Percentiles rank a stretch among this genome's conserved stretches.
Evolutionary conservation across 306 rosid species (phyloP).

Genomic region (Inga oerstediana): DNA sequence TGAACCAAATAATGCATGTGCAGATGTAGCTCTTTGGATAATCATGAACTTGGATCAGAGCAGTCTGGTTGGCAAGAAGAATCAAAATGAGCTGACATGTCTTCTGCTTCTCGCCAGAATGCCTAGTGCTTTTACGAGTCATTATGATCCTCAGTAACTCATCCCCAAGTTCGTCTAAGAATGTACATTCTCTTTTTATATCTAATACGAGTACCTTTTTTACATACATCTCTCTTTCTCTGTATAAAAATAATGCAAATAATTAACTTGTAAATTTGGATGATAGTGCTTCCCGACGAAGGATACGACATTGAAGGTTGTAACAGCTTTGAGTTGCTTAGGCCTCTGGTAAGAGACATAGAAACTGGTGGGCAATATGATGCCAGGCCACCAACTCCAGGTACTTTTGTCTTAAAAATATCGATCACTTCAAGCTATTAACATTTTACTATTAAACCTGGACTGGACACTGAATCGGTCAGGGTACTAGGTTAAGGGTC

Average conservation of each 20-base stretch:
- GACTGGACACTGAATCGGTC: too few relatives aligned
- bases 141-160: not conserved
- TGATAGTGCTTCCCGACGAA: too few relatives aligned
- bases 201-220: not conserved
- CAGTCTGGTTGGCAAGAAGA: not conserved
- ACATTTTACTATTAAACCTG: too few relatives aligned
- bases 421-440: too few relatives aligned
- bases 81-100: not conserved
- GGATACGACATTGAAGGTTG: too few relatives aligned
- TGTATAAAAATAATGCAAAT: too few relatives aligned
- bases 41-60: not conserved
- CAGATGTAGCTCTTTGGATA: constrained; percentile 21
- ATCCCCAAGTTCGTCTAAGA: not conserved
- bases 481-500: too few relatives aligned
- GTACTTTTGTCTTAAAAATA: not conserved
- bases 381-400: not conserved
- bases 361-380: constrained; percentile 21
- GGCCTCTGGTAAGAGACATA: not conserved
- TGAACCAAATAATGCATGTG: too few relatives aligned
- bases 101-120: constrained; percentile 30
- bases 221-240: too few relatives aligned
- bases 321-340: too few relatives aligned
- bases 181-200: not conserved
- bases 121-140: constrained; percentile 24
- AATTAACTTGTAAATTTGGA: too few relatives aligned